A percentile compares a stretch with the other conserved stretches of the same genome.
Evolutionary conservation across 352 stramenopile species (phyloP).

Genomic region (Elongisporangium senticosum): DNA sequence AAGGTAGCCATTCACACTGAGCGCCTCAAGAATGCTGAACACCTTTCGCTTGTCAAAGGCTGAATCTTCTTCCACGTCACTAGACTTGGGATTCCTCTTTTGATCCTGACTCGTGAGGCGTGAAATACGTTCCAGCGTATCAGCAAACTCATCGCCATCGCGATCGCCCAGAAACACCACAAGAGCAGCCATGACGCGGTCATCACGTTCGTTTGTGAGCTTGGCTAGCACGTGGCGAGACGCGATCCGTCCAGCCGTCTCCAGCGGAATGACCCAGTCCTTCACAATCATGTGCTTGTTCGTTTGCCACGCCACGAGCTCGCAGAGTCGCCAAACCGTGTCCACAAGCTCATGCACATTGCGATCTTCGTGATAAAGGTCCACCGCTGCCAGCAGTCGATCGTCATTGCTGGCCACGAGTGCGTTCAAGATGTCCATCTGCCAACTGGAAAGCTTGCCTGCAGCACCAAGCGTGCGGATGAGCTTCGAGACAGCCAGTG

Average conservation of each 20-base stretch:
- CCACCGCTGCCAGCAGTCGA: slow-evolving; percentile 44
- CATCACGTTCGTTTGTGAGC: slow-evolving; percentile 43
- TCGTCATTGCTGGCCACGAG: slow-evolving; percentile 35
- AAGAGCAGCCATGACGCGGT: slow-evolving; percentile 62
- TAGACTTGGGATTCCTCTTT: slow-evolving; percentile 1
- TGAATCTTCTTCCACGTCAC: slow-evolving; percentile 6
- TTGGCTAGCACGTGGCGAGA: slow-evolving; percentile 28
- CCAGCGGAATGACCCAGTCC: slow-evolving; percentile 51
- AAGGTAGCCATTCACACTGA: slow-evolving; percentile 22
- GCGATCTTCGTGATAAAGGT: slow-evolving; percentile 47
- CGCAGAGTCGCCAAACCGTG: slow-evolving; percentile 48
- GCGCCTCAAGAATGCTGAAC: slow-evolving; percentile 17
- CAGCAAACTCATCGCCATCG: slow-evolving; percentile 57
- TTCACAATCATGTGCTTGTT: slow-evolving; percentile 42
- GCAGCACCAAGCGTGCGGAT: slow-evolving; percentile 28
- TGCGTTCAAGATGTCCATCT: slow-evolving; percentile 52
- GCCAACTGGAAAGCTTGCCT: slow-evolving; percentile 40
- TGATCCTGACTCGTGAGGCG: neutral
- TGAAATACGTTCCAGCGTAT: slow-evolving; percentile 48
- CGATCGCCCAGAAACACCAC: slow-evolving; percentile 60
- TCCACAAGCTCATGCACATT: slow-evolving; percentile 46
- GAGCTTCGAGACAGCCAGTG: slow-evolving; percentile 19
- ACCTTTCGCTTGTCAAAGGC: slow-evolving; percentile 14
- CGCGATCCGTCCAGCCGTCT: slow-evolving; percentile 18
- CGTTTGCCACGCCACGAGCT: slow-evolving; percentile 57